A percentile compares a stretch with the other conserved stretches of the same genome.
These are phyloP conservation scores for Neopestalotiopsis rosae DNA, from an alignment of 2,329 filamentous ascomycete species.

Conservation along the genomic window DNA sequence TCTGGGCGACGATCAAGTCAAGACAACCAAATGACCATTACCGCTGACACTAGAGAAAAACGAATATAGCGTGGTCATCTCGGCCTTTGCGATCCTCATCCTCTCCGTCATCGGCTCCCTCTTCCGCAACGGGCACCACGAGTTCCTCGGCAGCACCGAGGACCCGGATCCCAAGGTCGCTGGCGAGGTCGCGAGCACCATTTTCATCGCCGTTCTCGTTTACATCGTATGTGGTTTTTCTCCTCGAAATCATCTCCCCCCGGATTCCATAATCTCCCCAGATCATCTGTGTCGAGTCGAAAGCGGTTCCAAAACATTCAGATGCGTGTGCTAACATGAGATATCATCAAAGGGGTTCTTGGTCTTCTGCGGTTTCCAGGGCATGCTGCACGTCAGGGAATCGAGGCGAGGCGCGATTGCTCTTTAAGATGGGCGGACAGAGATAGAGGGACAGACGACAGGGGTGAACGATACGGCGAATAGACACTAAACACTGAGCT, in stretches of 20 bases:
- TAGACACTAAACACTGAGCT: neutral
- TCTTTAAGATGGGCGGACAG: slow-evolving; percentile 48
- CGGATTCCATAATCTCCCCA: too few species aligned
- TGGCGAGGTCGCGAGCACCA: slow-evolving; percentile 78
- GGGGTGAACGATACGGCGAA: neutral
- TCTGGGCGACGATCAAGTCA: neutral
- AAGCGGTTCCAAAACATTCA: too few species aligned
- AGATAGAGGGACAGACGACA: neutral
- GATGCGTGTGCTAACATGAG: neutral
- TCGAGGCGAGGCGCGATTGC: slow-evolving; percentile 84
- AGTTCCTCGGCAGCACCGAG: slow-evolving; percentile 77
- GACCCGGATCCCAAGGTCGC: slow-evolving; percentile 74
- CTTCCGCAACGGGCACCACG: slow-evolving; percentile 81
- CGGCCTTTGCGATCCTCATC: slow-evolving; percentile 69
- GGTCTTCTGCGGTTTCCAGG: slow-evolving; percentile 89
- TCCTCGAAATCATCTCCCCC: neutral
- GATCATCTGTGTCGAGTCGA: too few species aligned
- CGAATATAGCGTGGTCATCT: slow-evolving; percentile 71
- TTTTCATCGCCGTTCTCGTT: slow-evolving; percentile 87
- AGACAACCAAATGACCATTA: too few species aligned
- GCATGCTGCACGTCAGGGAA: slow-evolving; percentile 82
- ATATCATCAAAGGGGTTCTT: slow-evolving; percentile 76
- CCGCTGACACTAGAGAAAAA: neutral
- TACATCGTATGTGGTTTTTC: slow-evolving; percentile 73
- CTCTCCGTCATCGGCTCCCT: slow-evolving; percentile 70